A percentile compares a stretch with the other conserved stretches of the same genome.
Evolutionary conservation across 225 moss, liverwort and hornwort species (phyloP).

Genomic region (Straminergon stramineum): DNA sequence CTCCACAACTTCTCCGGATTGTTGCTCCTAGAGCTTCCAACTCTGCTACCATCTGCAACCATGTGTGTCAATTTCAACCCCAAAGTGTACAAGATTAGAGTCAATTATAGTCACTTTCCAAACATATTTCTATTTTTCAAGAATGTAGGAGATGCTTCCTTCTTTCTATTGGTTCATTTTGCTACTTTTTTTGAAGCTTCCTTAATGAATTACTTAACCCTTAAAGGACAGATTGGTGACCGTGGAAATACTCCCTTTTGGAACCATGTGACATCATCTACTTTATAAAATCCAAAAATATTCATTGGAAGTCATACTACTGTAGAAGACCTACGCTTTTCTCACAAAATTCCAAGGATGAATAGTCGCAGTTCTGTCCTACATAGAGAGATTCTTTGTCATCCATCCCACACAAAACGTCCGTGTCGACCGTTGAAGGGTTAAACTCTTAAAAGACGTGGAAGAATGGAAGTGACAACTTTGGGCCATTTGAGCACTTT

Average conservation of each 20-base stretch:
- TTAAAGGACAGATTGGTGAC: no score
- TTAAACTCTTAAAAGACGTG: not conserved
- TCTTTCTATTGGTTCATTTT: not conserved
- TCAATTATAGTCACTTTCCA: not conserved
- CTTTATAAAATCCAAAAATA: no score
- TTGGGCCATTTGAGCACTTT: not conserved
- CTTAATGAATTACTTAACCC: not conserved
- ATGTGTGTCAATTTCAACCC: not conserved
- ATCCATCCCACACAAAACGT: no score
- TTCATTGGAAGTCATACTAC: no score
- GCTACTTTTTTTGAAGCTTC: not conserved
- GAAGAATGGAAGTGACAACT: not conserved
- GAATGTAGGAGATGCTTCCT: not conserved
- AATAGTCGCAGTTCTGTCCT: no score
- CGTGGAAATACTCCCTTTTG: no score
- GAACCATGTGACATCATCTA: no score
- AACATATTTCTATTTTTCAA: not conserved
- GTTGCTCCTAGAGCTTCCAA: conserved; percentile 43
- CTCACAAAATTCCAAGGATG: no score
- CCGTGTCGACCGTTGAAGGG: no score
- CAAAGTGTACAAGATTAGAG: not conserved
- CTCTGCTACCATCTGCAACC: conserved; percentile 49
- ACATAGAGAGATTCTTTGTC: no score
- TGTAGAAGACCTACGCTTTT: no score
- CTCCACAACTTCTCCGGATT: conserved; percentile 49